These are phyloP conservation scores for Luvunga scandens DNA, from an alignment of 345 rosid genomes.

Conservation along the genomic window DNA sequence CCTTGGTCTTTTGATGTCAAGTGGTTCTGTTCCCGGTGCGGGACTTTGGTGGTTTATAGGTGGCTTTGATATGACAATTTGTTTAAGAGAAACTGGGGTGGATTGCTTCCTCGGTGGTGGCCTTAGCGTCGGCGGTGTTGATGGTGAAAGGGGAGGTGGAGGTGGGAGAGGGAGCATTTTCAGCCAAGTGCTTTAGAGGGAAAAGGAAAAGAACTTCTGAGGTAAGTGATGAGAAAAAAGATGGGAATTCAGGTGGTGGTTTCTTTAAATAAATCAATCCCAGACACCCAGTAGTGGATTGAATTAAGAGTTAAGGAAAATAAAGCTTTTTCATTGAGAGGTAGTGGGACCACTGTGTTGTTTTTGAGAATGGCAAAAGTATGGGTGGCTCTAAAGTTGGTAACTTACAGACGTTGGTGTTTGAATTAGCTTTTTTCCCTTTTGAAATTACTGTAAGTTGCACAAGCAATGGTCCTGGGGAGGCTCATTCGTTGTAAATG, in stretches of 20 bases:
- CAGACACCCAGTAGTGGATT: constrained; percentile 13
- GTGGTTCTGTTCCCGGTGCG: constrained; percentile 11
- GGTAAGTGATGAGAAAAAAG: constrained; percentile 22
- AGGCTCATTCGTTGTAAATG: not conserved
- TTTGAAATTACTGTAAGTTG: constrained; percentile 16
- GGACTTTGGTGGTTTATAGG: constrained; percentile 22
- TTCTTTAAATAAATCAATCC: constrained; percentile 27
- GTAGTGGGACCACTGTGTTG: constrained; percentile 46
- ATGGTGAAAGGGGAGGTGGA: constrained; percentile 22
- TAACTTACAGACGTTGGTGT: constrained; percentile 17
- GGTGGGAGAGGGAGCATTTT: constrained; percentile 39
- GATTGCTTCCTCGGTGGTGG: constrained; percentile 39
- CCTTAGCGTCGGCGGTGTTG: constrained; percentile 13
- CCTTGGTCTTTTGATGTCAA: constrained; percentile 16
- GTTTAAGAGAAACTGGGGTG: constrained; percentile 33
- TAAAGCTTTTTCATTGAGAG: constrained; percentile 37
- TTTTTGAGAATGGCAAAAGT: constrained; percentile 39
- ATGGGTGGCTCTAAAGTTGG: constrained; percentile 32
- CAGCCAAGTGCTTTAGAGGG: constrained; percentile 5
- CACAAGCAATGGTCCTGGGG: not conserved
- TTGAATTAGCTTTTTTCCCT: constrained; percentile 17
- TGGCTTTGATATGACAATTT: constrained; percentile 44
- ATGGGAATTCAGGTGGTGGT: constrained; percentile 18
- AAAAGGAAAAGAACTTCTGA: constrained; percentile 13
- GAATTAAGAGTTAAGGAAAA: constrained; percentile 32